Base-by-base conservation (phyloP, 345 rosid species). In the Noccaea bulbosa region DNA sequence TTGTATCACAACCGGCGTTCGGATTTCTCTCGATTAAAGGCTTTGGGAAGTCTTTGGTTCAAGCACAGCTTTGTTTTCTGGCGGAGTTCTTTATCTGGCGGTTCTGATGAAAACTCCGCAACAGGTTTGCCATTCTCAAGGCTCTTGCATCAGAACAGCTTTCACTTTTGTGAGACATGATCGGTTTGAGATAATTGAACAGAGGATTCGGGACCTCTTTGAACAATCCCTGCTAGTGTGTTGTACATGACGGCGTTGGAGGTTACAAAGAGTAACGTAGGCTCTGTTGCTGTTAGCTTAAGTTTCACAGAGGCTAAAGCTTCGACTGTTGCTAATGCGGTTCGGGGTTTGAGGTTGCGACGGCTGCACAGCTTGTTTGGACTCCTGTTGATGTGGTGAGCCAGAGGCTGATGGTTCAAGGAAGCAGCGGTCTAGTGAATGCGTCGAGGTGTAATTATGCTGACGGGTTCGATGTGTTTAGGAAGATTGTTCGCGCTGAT, bases 361-460 rank as follows among this genome's bases (percentile, higher is more conserved):
- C 83, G 94, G 92, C 98, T 1, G 96, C 98, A 0, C 97, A 93
- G 67, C 79, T 93, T 33, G 94, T 91, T 46, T 93, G 98, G 98
- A 93, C 98, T 10, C 98, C 97, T 2, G 76, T 93, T 30, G 98
- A 93, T 77, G 98, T 93, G 4, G 97, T 93, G 46, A 93, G 89
- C 82, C 97, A 93, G 76, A 78, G 98, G 69, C 85, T 90, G 39
- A 93, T 93, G 98, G 92, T 87, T 67, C 93, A 90, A 45, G 89
- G 90, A 47, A 62, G 81, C 44, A 60, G 68, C 3, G 70, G 78
- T 16, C 58, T 73, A 24, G 54, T 83, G 4, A 79, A 81, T 67
- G 81, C 80, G 6, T 78, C 83, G 20, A 70, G 77, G 17, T 83
- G 92, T 81, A 83, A 78, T 81, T 92, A 92, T 62, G 61, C 68